Conservation (phyloP, 345 rosid species). For the Ceriops decandra region DNA sequence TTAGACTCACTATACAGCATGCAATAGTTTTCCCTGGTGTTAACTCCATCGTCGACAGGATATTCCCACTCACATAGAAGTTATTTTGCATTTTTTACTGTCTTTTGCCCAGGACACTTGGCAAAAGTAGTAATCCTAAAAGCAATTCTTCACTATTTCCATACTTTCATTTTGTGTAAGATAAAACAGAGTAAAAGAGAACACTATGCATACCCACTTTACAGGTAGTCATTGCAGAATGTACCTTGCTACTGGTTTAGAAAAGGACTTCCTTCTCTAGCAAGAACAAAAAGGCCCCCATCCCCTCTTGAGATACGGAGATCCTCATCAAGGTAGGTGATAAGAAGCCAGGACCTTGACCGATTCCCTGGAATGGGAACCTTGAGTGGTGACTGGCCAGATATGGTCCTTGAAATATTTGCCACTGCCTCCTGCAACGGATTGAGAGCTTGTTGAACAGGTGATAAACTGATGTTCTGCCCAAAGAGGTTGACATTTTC, state of each 20-base stretch:
- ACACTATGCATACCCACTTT: neutral
- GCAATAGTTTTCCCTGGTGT: no score
- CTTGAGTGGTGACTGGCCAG: slow-evolving; percentile 81
- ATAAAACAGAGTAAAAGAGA: neutral
- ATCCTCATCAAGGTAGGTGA: slow-evolving; percentile 83
- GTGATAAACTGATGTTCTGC: slow-evolving; percentile 61
- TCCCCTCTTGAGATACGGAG: slow-evolving; percentile 91
- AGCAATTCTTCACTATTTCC: neutral
- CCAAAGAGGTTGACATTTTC: slow-evolving; percentile 61
- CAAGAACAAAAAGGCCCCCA: slow-evolving; percentile 94
- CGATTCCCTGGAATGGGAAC: slow-evolving; percentile 75
- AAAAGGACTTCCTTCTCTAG: slow-evolving; percentile 82
- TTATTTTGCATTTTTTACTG: no score
- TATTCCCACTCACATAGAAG: no score
- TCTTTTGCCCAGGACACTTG: no score
- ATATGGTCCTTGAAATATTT: slow-evolving; percentile 56
- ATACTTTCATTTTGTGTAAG: neutral
- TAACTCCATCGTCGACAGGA: no score
- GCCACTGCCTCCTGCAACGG: slow-evolving; percentile 77
- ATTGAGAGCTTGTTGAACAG: slow-evolving; percentile 65
- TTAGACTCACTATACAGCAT: no score
- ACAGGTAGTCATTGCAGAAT: slow-evolving; percentile 4
- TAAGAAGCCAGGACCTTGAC: slow-evolving; percentile 76
- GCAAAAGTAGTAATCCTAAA: no score
- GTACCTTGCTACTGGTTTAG: slow-evolving; percentile 43